Conservation (phyloP, 371 early-diverging fungal genomes). For the Mucor velutinosus region DNA sequence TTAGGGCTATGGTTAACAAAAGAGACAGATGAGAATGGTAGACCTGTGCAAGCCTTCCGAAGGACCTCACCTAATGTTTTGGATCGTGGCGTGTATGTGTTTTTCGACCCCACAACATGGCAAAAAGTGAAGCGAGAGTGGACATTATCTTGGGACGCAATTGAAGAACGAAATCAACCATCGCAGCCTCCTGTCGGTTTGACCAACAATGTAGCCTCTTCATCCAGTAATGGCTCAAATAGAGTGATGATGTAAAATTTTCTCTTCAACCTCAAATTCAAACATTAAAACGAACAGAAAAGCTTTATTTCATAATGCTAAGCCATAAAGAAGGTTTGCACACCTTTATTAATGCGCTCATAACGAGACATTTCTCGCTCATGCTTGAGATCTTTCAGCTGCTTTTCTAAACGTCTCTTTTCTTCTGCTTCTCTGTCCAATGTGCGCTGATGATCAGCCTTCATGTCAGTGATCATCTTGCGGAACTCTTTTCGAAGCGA, state of each 20-base stretch:
- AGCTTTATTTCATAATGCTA: neutral
- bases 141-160: slow-evolving; percentile 75
- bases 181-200: slow-evolving; percentile 13
- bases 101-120: slow-evolving; percentile 87
- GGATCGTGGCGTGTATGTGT: slow-evolving; percentile 82
- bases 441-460: slow-evolving; percentile 56
- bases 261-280: neutral
- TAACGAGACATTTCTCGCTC: slow-evolving; percentile 55
- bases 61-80: slow-evolving; percentile 52
- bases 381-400: slow-evolving; percentile 56
- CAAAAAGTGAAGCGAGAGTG: slow-evolving; percentile 81
- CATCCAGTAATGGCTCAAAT: slow-evolving; percentile 14
- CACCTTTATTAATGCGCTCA: slow-evolving; percentile 53
- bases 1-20: slow-evolving; percentile 84
- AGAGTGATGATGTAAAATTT: slow-evolving; percentile 22
- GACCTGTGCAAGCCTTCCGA: slow-evolving; percentile 33
- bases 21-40: slow-evolving; percentile 47
- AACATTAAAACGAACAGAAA: slow-evolving; percentile 5
- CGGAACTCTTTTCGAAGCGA: slow-evolving; percentile 64
- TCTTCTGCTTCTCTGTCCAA: slow-evolving; percentile 59
- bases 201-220: slow-evolving; percentile 3
- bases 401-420: slow-evolving; percentile 50
- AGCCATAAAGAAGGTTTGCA: slow-evolving; percentile 44
- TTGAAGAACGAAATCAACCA: slow-evolving; percentile 75
- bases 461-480: slow-evolving; percentile 57